Base-by-base conservation (phyloP, 192 early-diverging fungal species). In the Coemansia sp. region DNA sequence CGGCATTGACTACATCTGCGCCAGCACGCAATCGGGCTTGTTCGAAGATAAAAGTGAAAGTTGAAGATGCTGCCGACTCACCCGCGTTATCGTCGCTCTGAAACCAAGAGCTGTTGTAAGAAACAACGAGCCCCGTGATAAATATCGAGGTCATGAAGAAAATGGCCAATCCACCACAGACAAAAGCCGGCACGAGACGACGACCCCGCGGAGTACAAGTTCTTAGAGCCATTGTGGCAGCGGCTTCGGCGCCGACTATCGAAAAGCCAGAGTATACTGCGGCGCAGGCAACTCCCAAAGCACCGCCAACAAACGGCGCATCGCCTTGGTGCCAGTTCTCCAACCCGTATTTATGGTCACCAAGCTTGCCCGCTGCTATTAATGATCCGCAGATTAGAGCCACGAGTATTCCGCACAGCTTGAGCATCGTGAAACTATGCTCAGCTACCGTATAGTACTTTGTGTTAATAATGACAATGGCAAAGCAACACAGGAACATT, bases 21-120 rank as follows among this genome's bases (percentile, higher is more conserved):
- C 67, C 73, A 13, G 66, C 62, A 53, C 55, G 33, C 6, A 65
- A 40, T 14, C 53, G 53, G 9, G 73, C 66, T 39, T 55, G 30
- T n/a, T 69, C 53, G 58, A 74, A 74, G 23, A 74, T 40, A 17
- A 53, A 67, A 10, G 73, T 69, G 6, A 74, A 50, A 6, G 66
- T 37, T 3, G 61, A 59, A 9, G 60, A 49, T 5, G 65, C 53
- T 0, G 73, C 73, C 13, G 38, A 60, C 13, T 74, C 73, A 0
- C 38, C 52, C 7, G 42, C 33, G 0, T 50, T 53, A 14, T 53
- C 26, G 11, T 69, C 57, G 32, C 14, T 17, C 6, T 16, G 26
- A 8, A 69, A 64, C 73, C 66, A 64, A 8, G 42, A 28, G 23
- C 61, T 60, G 21, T 62, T 26, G 14, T 40, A 42, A 16, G 73